Evolutionary conservation across 805 yeast genomes (phyloP), one percentile per base, ranked within the genome.

Genomic region (Teunomyces pallodes): DNA sequence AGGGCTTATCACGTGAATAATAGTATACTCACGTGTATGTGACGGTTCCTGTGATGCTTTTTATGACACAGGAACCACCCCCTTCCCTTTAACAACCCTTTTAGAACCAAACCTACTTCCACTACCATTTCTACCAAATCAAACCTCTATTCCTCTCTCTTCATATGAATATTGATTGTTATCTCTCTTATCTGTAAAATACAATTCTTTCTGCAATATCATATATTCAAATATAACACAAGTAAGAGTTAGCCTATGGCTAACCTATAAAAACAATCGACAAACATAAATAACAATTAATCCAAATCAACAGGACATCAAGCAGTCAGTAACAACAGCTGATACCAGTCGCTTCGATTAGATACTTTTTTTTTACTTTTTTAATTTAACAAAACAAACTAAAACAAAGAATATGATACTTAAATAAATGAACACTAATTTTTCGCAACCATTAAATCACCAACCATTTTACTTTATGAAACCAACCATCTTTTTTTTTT

Each of bases 391-490:
- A 38, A 38, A 38, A 38, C 41, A 24, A 38, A 38, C 13, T 10
- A 33, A 14, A n/a, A 33, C 16, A 20, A 20, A 20, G 24, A 17
- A 38, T 26, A 26, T n/a, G 41, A 20, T 24, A 38, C 41, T 38
- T 24, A 38, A 24, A 7, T 26, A 26, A 9, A 20, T 17, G n/a
- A 24, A 24, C n/a, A 12, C n/a, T 9, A n/a, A 20, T 24, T 36
- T 36, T 38, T 38, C 30, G 41, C 41, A 38, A 38, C 41, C 41
- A 38, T 38, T 38, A 13, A 13, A 24, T 26, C 41, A 38, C 6
- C 6, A 36, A 38, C 41, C 6, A n/a, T 26, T 38, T 20, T 20
- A n/a, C 26, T 10, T 20, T 8, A 5, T 13, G 26, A 3, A 3
- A 26, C 14, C 17, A 26, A n/a, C 29, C 7, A 12, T 17, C 30